Percentiles rank a stretch among this genome's conserved stretches.
Conservation (phyloP, 2,329 filamentous ascomycete species). For the Thyridium curvatum region DNA sequence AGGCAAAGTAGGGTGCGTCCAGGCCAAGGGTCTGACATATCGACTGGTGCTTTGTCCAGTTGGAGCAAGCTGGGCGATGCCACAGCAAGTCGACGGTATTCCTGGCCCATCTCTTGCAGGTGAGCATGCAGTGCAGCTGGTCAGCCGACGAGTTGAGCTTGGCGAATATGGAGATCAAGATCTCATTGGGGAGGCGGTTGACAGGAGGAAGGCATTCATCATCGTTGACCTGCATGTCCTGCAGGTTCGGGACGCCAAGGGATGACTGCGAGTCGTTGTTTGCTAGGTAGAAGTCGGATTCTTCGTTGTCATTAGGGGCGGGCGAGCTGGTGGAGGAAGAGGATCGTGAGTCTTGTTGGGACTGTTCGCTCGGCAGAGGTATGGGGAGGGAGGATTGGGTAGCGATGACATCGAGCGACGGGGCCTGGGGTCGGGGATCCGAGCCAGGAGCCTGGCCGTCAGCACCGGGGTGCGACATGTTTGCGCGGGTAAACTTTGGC, state of each 20-base stretch:
- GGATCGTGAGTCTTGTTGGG: constrained; percentile 48
- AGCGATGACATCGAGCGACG: constrained; percentile 14
- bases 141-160: constrained; percentile 73
- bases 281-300: constrained; percentile 86
- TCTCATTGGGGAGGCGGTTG: constrained; percentile 82
- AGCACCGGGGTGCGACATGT: no score
- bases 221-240: constrained; percentile 64
- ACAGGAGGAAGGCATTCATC: constrained; percentile 71
- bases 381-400: constrained; percentile 12
- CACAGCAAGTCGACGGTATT: constrained; percentile 91
- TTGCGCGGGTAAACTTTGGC: no score
- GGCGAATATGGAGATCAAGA: constrained; percentile 87
- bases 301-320: constrained; percentile 72
- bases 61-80: constrained; percentile 88
- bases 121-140: constrained; percentile 81
- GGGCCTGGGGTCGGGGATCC: constrained; percentile 7
- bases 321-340: constrained; percentile 71
- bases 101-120: constrained; percentile 88
- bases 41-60: constrained; percentile 71
- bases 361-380: constrained; percentile 13
- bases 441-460: background rate
- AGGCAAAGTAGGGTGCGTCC: constrained; percentile 75
- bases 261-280: constrained; percentile 94
- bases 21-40: constrained; percentile 75
- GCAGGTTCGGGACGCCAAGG: constrained; percentile 71